Evolutionary conservation across 495 filamentous ascomycete genomes (phyloP).

Genomic region (Penicillium silybi): DNA sequence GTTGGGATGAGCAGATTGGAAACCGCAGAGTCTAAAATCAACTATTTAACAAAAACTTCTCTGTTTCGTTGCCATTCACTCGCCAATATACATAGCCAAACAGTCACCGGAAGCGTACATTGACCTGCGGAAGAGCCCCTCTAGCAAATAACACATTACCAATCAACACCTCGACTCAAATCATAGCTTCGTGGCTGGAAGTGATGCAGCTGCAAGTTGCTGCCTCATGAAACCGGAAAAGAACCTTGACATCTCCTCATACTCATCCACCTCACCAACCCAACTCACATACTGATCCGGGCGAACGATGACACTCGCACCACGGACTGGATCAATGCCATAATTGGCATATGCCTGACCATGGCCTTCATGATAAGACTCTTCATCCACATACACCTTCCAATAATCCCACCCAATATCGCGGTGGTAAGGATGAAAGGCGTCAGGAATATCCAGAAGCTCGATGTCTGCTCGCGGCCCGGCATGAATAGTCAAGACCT

Average conservation of each 20-base stretch:
- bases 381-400: constrained; percentile 61
- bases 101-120: no score
- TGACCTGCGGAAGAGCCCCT: background rate
- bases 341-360: constrained; percentile 58
- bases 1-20: no score
- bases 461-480: constrained; percentile 44
- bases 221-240: constrained; percentile 14
- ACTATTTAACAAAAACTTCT: no score
- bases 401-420: constrained; percentile 58
- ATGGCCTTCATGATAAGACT: constrained; percentile 56
- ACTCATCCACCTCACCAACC: constrained; percentile 53
- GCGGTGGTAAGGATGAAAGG: constrained; percentile 51
- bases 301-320: constrained; percentile 53
- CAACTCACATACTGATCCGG: constrained; percentile 64
- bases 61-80: no score
- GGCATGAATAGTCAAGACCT: constrained; percentile 54
- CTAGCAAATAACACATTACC: no score
- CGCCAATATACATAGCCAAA: no score
- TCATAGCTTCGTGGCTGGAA: background rate
- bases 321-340: constrained; percentile 54
- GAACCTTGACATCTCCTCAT: constrained; percentile 11
- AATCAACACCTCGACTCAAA: no score
- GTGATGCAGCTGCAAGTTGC: background rate
- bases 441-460: constrained; percentile 52
- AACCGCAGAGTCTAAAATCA: no score